Evolutionary conservation across 2,329 filamentous ascomycete genomes (phyloP), one percentile per base, ranked within the genome.

Genomic region (Neophaeococcomyces aloes): DNA sequence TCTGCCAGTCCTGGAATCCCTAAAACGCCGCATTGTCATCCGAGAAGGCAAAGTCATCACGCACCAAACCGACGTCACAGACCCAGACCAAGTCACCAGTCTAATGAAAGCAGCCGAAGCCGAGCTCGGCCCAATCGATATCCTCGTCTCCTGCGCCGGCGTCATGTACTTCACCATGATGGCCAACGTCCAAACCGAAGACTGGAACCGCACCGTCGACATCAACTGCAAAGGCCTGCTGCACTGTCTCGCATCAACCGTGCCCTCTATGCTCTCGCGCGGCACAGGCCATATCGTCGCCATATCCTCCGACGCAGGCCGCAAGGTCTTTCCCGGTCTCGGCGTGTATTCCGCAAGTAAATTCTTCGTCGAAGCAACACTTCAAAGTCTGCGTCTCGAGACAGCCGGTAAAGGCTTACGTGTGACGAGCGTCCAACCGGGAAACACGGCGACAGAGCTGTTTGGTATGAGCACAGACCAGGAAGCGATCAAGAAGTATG

Each of bases 151-250:
- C 31, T 86, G 83, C 56, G 85, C 84, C 0, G 84, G 84, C 29
- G 84, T 89, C 58, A 89, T 89, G 84, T 89, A 89, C 66, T 89
- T 79, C 64, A 88, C 84, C 43, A 79, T 88, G 78, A 88, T 89
- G 84, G 76, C 79, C 45, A 88, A 87, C 58, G 73, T 68, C 13
- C 74, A 82, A 50, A 75, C 69, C 0, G 81, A 84, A 4, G 79
- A 89, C 55, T 89, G 84, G 84, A 79, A 87, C 50, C 80, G 76
- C 46, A 88, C 83, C 0, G 83, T 89, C 32, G 84, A 88, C 55
- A 82, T 89, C 53, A 89, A 89, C 67, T 88, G 84, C 76, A 88
- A 88, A 64, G 84, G 84, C 29, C 71, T 89, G 1, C 67, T 88
- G 42, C 74, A 89, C 68, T 80, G 78, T 52, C 70, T 89, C 2